A percentile compares a stretch with the other conserved stretches of the same genome.
phyloP scores from a whole-genome alignment of 1,284 basidiomycete genomes.

The Sporisorium graminicola region DNA sequence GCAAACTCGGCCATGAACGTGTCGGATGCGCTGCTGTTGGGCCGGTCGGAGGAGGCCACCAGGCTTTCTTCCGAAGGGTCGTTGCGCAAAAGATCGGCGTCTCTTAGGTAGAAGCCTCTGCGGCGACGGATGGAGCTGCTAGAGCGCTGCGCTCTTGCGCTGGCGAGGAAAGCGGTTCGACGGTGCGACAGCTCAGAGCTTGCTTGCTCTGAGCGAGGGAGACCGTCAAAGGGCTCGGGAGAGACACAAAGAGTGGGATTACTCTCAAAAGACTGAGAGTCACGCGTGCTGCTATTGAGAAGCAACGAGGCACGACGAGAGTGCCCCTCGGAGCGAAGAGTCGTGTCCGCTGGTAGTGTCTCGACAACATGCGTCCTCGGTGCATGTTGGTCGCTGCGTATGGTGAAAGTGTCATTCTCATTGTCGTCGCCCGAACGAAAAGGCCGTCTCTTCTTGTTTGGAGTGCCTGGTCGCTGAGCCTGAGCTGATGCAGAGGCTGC shows the following conservation, averaged over 20 bases:
- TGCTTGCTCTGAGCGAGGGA: background rate
- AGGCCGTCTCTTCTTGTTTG: slow-evolving; percentile 35
- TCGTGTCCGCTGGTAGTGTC: background rate
- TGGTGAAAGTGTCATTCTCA: background rate
- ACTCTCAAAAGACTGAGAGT: background rate
- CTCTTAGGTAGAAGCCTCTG: slow-evolving; percentile 29
- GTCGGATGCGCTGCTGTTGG: slow-evolving; percentile 17
- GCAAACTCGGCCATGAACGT: slow-evolving; percentile 33
- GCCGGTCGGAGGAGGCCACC: background rate
- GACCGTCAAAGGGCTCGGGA: slow-evolving; percentile 13
- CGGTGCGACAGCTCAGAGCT: slow-evolving; percentile 5
- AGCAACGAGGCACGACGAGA: slow-evolving; percentile 30
- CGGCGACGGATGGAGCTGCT: slow-evolving; percentile 20
- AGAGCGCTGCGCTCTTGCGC: slow-evolving; percentile 17
- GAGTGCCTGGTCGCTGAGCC: background rate
- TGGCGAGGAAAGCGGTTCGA: slow-evolving; percentile 9
- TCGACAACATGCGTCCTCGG: background rate
- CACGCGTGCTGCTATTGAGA: slow-evolving; percentile 38
- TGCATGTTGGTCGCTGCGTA: background rate
- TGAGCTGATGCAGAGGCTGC: background rate
- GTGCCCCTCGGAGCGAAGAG: background rate
- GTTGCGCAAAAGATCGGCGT: slow-evolving; percentile 14
- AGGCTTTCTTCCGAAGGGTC: background rate
- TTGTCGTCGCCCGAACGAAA: background rate
- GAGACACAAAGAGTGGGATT: slow-evolving; percentile 11